Base-by-base conservation (phyloP, 2,329 filamentous ascomycete genomes). In the Xylaria multiplex region DNA sequence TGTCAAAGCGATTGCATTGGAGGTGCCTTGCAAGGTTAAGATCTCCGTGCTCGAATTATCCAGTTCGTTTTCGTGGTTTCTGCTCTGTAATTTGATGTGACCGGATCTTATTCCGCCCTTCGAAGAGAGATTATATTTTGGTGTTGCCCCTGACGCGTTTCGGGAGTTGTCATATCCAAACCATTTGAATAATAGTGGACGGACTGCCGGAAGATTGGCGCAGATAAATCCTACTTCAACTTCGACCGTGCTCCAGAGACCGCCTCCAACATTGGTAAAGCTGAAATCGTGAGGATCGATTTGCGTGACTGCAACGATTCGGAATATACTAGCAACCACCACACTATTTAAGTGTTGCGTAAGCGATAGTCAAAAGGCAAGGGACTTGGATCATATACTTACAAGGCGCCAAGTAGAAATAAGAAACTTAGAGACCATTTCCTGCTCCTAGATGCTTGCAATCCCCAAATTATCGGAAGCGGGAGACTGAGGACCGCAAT, bases 361-460 rank as follows among this genome's bases (percentile, higher is more conserved):
- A 48, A 73, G 71, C n/a, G 35, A 54, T 56, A 2, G 11, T 24
- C 4, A 35, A 40, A 52, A 45, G 27, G 46, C 42, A 50, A 48
- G 50, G 3, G 32, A 30, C 30, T 22, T 3, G 27, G 24, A 27
- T 2, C 16, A 52, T 59, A 32, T 16, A 70, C 76, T 70, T 65
- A 77, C 76, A 77, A 75, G 27, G 72, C 72, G 16, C 76, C 76
- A 9, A 77, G 70, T 16, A 77, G 63, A 49, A 77, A 77, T 16
- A 78, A 54, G 32, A 77, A 74, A 24, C 73, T 77, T 35, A 77
- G 54, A 0, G 75, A 76, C 67, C 66, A 71, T 62, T 77, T 77
- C 50, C 72, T 74, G 52, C 67, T 73, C 59, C 62, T 73, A 0
- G 73, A 74, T 16, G 75, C 72, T 49, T 76, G 71, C 43, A 77